Base-by-base conservation (phyloP, 345 rosid genomes). In the Clausena lansium region DNA sequence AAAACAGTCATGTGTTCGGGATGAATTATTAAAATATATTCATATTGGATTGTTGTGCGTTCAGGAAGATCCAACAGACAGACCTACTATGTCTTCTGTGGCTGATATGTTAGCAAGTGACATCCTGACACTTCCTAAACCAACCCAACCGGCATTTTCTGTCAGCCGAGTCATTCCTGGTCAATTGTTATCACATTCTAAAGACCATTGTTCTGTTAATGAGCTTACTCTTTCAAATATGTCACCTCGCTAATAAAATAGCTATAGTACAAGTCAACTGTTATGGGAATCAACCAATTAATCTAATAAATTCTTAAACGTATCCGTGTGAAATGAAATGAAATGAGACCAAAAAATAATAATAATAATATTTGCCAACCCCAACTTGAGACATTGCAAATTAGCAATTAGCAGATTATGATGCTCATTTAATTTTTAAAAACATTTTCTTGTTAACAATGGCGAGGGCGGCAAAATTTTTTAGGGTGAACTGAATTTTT, bases 71-170 rank as follows among this genome's bases (percentile, higher is more conserved):
- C 54, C 77, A 17, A 47, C 19, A 1, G 67, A 76, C 8, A 62
- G 69, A 11, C 80, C 77, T 0, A 64, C 50, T 1, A 80, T 80
- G 74, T 63, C 68, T 0, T 14, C 28, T 8, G 64, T 64, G 54
- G 60, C 59, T 54, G 68, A 32, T 17, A 62, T 71, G 69, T 36
- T 74, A 14, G 72, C 17, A 20, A 68, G 32, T 3, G 83, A 80
- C 25, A 32, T 7, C 38, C 2, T 73, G 4, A 66, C 71, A 2
- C 84, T 77, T 77, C 66, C 78, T 7, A 41, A 22, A 30, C 84
- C 84, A 68, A 64, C 81, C 0, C 65, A 69, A n/a, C 84, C 81
- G 30, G 72, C 81, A 41, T 32, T 81, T 81, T 73, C 78, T 1
- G 54, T 71, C 60, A 59, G 71, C 32, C 41, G 76, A 35, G 41